A percentile compares a stretch with the other conserved stretches of the same genome.
Evolutionary conservation across 2,329 filamentous ascomycete species (phyloP).

Genomic region (Sclerotinia spermophila): DNA sequence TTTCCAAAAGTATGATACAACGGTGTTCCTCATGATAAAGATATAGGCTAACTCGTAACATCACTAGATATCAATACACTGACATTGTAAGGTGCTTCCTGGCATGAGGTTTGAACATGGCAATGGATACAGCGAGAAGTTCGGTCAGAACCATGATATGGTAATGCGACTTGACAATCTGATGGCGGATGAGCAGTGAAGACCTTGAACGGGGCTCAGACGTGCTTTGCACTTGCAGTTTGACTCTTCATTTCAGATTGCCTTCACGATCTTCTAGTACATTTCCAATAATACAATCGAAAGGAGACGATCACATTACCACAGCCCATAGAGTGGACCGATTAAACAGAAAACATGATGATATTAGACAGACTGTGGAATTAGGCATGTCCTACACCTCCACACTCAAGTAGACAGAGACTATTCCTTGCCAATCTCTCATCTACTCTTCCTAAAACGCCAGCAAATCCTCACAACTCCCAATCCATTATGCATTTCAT

Average conservation of each 20-base stretch:
- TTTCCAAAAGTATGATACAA: background rate
- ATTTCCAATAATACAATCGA: background rate
- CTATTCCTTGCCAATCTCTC: background rate
- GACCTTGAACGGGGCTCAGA: background rate
- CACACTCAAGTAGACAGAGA: background rate
- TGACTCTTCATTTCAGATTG: background rate
- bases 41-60: too few species aligned
- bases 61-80: background rate
- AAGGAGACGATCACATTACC: background rate
- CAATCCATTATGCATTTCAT: slow-evolving; percentile 4
- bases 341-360: background rate
- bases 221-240: background rate
- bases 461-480: background rate
- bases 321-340: background rate
- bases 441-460: slow-evolving; percentile 3
- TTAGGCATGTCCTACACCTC: background rate
- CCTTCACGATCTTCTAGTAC: background rate
- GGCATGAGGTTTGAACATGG: background rate
- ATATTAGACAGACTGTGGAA: background rate
- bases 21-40: background rate
- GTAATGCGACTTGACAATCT: background rate
- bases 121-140: background rate
- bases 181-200: background rate
- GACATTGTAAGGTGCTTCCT: background rate
- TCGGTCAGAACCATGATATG: background rate